Evolutionary conservation across 306 rosid genomes (phyloP).

Genomic region (Cicer yamashitae): DNA sequence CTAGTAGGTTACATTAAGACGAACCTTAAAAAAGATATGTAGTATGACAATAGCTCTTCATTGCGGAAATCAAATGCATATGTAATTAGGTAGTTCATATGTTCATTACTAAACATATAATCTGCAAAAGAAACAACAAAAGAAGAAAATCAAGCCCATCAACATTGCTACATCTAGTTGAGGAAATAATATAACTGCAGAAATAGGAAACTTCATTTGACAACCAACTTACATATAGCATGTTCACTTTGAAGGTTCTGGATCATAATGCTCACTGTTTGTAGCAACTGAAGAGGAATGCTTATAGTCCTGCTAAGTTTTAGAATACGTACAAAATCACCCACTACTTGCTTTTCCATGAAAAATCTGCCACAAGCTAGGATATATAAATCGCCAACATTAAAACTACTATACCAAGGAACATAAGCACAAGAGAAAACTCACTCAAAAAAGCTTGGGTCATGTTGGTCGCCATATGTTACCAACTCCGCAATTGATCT

Average conservation of each 20-base stretch:
- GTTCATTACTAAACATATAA: constrained; percentile 84
- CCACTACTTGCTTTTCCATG: constrained; percentile 94
- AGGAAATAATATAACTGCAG: constrained; percentile 42
- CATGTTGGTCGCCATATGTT: constrained; percentile 92
- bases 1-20: constrained; percentile 42
- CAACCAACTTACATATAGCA: constrained; percentile 80
- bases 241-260: constrained; percentile 86
- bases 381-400: constrained; percentile 38
- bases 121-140: constrained; percentile 57
- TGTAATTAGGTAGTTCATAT: constrained; percentile 76
- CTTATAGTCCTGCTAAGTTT: constrained; percentile 63
- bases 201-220: constrained; percentile 44
- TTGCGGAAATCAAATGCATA: constrained; percentile 76
- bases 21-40: constrained; percentile 88
- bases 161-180: constrained; percentile 10
- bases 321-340: constrained; percentile 77
- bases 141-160: constrained; percentile 17
- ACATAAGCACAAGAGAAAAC: constrained; percentile 48
- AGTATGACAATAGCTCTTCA: constrained; percentile 81
- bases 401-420: constrained; percentile 42
- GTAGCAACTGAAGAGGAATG: constrained; percentile 82
- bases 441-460: constrained; percentile 82
- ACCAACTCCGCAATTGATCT: constrained; percentile 91
- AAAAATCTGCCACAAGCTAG: constrained; percentile 69
- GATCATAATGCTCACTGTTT: constrained; percentile 87